phyloP scores from a whole-genome alignment of 2,329 filamentous ascomycete genomes.

The Xylariaceae sp. region DNA sequence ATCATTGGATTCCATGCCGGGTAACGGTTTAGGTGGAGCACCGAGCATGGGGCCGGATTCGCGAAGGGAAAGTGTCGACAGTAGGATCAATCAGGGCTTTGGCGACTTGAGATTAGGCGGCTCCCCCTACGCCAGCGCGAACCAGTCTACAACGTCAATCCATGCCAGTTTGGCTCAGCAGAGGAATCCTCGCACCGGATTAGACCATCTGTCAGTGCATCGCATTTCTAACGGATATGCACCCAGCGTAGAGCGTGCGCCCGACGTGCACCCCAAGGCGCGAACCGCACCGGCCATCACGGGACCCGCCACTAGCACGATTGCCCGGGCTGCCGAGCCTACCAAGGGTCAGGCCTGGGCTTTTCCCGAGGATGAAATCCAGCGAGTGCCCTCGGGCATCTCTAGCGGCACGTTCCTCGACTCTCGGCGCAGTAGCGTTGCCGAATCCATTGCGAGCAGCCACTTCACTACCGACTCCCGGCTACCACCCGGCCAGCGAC shows the following conservation, averaged over 20 bases:
- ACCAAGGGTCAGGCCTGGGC: slow-evolving; percentile 82
- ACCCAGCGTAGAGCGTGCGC: slow-evolving; percentile 53
- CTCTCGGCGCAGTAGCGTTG: slow-evolving; percentile 69
- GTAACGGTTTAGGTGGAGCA: slow-evolving; percentile 33
- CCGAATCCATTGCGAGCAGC: slow-evolving; percentile 73
- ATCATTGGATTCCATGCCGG: slow-evolving; percentile 38
- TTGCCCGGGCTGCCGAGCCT: slow-evolving; percentile 67
- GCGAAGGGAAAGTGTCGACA: slow-evolving; percentile 73
- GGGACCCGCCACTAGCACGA: slow-evolving; percentile 59
- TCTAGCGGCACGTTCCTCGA: slow-evolving; percentile 49
- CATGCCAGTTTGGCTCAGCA: slow-evolving; percentile 66
- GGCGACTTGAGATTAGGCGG: slow-evolving; percentile 63
- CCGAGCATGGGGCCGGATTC: slow-evolving; percentile 44
- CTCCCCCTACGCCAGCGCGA: slow-evolving; percentile 71
- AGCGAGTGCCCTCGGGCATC: slow-evolving; percentile 44
- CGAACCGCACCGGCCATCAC: slow-evolving; percentile 72
- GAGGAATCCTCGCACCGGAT: slow-evolving; percentile 50
- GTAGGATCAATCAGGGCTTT: slow-evolving; percentile 68
- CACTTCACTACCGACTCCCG: slow-evolving; percentile 71
- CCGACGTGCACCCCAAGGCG: slow-evolving; percentile 47
- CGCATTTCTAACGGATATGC: slow-evolving; percentile 62
- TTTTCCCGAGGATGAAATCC: slow-evolving; percentile 68
- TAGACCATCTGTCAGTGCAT: slow-evolving; percentile 51
- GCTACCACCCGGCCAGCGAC: slow-evolving; percentile 64
- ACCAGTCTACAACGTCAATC: slow-evolving; percentile 70